These are phyloP conservation scores for Angophora floribunda DNA, from an alignment of 345 rosid genomes.

Conservation along the genomic window DNA sequence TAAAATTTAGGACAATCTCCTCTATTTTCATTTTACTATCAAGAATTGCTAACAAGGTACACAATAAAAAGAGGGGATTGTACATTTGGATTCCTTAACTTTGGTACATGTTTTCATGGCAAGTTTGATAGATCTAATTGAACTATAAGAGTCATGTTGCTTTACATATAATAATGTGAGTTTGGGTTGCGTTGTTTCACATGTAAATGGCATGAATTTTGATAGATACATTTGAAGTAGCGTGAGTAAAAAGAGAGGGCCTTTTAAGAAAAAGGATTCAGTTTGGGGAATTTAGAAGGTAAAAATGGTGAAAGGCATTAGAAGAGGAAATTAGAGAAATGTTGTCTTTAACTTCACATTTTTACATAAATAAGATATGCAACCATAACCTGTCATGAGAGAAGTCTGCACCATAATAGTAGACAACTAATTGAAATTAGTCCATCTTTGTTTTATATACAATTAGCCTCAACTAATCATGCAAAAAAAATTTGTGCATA, in stretches of 20 bases:
- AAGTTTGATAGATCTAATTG: background rate
- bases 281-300: background rate
- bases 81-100: background rate
- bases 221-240: background rate
- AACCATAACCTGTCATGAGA: rapidly evolving
- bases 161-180: background rate
- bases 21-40: background rate
- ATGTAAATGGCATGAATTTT: background rate
- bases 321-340: background rate
- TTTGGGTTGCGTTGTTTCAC: background rate
- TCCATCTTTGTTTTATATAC: background rate
- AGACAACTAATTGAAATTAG: background rate
- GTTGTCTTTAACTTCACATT: background rate
- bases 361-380: background rate
- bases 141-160: background rate
- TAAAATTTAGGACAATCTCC: background rate
- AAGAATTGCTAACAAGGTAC: background rate
- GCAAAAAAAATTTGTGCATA: background rate
- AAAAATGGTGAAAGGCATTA: background rate
- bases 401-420: background rate
- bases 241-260: background rate
- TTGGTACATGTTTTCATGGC: background rate
- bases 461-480: background rate
- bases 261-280: background rate
- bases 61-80: background rate